phyloP scores from a whole-genome alignment of 768 basidiomycete species.

The Trametopsis cervina region DNA sequence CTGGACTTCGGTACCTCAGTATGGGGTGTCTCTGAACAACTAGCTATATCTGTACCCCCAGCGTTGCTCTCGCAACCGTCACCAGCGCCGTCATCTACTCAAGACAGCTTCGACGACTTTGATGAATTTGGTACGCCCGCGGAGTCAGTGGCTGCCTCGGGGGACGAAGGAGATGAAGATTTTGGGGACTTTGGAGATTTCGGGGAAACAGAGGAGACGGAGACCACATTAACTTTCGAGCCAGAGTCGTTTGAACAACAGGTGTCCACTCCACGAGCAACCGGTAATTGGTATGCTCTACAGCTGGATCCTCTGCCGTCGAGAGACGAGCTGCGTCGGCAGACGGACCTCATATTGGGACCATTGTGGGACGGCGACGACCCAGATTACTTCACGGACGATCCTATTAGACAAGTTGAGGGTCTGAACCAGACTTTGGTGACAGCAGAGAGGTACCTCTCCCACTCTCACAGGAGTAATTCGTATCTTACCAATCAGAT shows the following conservation, averaged over 20 bases:
- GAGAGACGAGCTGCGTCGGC: constrained; percentile 45
- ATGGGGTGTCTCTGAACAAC: constrained; percentile 48
- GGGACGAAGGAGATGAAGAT: constrained; percentile 55
- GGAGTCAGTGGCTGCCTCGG: constrained; percentile 32
- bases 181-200: constrained; percentile 89
- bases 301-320: constrained; percentile 59
- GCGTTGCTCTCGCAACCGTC: constrained; percentile 24
- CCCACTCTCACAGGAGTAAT: background rate
- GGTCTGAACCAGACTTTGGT: constrained; percentile 77
- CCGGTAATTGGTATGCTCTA: constrained; percentile 52
- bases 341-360: constrained; percentile 58
- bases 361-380: constrained; percentile 57
- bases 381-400: constrained; percentile 52
- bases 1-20: constrained; percentile 66
- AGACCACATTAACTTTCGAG: constrained; percentile 28
- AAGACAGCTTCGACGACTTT: constrained; percentile 37
- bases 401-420: constrained; percentile 71
- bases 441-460: constrained; percentile 61
- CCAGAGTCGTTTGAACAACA: constrained; percentile 31
- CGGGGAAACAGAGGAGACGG: constrained; percentile 45
- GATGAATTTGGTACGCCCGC: constrained; percentile 52
- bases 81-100: constrained; percentile 18
- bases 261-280: constrained; percentile 17
- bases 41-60: constrained; percentile 20
- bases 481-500: constrained; percentile 18